Conservation (phyloP, 345 rosid species). For the Cardamine resedifolia region DNA sequence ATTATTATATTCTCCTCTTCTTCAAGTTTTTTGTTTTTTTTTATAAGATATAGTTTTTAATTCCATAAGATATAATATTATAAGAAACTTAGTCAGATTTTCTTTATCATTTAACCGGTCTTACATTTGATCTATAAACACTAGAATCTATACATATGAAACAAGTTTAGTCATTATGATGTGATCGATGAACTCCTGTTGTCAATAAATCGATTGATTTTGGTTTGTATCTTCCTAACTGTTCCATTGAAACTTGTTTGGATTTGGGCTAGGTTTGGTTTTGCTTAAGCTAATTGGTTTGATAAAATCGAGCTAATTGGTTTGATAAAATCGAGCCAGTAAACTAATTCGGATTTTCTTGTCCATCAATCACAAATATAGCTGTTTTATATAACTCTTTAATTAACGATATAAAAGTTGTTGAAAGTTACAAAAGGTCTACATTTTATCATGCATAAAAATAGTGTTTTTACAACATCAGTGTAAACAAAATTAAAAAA, state of each 20-base stretch:
- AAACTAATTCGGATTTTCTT: background rate
- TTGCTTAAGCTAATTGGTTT: conserved; percentile 1
- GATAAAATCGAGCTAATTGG: background rate
- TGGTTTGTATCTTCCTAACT: background rate
- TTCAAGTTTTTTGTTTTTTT: background rate
- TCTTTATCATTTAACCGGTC: background rate
- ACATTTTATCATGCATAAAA: background rate
- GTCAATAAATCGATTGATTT: background rate
- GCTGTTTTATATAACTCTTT: background rate
- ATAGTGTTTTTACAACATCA: background rate
- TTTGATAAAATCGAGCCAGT: background rate
- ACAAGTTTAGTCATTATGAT: background rate
- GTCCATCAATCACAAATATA: background rate
- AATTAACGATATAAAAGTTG: background rate
- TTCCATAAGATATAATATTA: conserved; percentile 12
- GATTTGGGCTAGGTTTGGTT: conserved; percentile 14
- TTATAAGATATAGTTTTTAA: background rate
- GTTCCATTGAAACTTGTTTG: conserved; percentile 18
- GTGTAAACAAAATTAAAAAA: too few relatives aligned
- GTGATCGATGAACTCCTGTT: conserved; percentile 4
- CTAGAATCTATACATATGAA: background rate
- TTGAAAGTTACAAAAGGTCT: background rate
- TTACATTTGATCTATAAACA: conserved; percentile 21
- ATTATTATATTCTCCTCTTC: conserved; percentile 17
- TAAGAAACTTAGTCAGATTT: background rate